These are phyloP conservation scores for Fusarium annulatum DNA, from an alignment of 2,329 filamentous ascomycete species.

Conservation along the genomic window DNA sequence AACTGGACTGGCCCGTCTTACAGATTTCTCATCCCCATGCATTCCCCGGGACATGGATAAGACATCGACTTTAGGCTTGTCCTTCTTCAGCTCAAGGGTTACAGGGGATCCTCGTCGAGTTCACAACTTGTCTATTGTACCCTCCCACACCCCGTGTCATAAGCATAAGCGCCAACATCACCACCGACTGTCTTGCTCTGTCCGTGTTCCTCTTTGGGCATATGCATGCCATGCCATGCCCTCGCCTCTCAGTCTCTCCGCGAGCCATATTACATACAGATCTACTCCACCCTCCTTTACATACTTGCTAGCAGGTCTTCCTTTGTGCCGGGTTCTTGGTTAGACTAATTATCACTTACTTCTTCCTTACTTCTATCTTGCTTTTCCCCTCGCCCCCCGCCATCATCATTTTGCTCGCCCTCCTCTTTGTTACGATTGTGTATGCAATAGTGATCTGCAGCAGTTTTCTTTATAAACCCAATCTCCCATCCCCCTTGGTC, in stretches of 20 bases:
- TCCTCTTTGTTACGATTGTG: conserved; percentile 12
- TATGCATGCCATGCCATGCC: neutral
- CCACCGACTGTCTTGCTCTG: neutral
- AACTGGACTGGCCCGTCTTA: neutral
- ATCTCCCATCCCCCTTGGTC: neutral
- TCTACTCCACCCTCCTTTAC: conserved; percentile 5
- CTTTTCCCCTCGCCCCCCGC: conserved; percentile 9
- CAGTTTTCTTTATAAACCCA: conserved; percentile 1
- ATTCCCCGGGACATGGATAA: conserved; percentile 6
- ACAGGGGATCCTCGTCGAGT: conserved; percentile 37
- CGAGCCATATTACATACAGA: conserved; percentile 9
- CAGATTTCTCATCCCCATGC: conserved; percentile 6
- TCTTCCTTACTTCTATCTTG: conserved; percentile 36
- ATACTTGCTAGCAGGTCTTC: neutral
- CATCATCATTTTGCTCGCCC: conserved; percentile 22
- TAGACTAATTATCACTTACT: conserved; percentile 8
- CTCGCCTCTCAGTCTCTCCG: neutral
- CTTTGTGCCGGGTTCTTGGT: conserved; percentile 26
- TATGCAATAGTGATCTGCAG: conserved; percentile 25
- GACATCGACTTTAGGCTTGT: conserved; percentile 1
- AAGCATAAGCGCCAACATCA: conserved; percentile 30
- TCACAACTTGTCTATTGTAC: conserved; percentile 21
- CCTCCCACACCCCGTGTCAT: conserved; percentile 1
- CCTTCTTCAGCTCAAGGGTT: neutral
- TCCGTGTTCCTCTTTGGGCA: conserved; percentile 24